Evolutionary conservation across 306 rosid genomes (phyloP).

Genomic region (Dalbergia cultrata): DNA sequence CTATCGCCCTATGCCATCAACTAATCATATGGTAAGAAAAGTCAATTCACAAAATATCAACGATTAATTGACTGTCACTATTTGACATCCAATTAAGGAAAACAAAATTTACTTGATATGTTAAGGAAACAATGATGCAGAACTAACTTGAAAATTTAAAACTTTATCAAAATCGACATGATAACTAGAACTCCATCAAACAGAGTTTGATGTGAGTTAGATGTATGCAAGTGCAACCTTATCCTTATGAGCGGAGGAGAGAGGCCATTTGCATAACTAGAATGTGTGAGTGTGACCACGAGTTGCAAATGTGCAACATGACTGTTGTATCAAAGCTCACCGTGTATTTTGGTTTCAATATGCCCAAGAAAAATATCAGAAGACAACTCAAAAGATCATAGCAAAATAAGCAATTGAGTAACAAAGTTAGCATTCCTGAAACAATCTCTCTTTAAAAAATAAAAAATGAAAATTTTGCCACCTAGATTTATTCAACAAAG

Average conservation of each 20-base stretch:
- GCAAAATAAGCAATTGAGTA: background rate
- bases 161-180: background rate
- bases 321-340: background rate
- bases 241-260: background rate
- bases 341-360: background rate
- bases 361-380: background rate
- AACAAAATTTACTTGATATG: background rate
- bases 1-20: background rate
- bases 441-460: background rate
- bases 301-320: background rate
- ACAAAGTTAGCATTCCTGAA: background rate
- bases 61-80: background rate
- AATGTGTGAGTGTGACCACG: background rate
- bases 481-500: background rate
- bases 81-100: slow-evolving; percentile 7
- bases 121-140: slow-evolving; percentile 16
- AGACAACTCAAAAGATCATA: background rate
- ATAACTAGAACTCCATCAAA: background rate
- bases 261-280: background rate
- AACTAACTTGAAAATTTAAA: background rate
- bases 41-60: background rate
- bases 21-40: background rate
- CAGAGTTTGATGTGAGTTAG: background rate
- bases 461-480: background rate
- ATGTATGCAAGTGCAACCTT: background rate